Base-by-base conservation (phyloP, 352 stramenopile genomes). In the Aphanomyces astaci region DNA sequence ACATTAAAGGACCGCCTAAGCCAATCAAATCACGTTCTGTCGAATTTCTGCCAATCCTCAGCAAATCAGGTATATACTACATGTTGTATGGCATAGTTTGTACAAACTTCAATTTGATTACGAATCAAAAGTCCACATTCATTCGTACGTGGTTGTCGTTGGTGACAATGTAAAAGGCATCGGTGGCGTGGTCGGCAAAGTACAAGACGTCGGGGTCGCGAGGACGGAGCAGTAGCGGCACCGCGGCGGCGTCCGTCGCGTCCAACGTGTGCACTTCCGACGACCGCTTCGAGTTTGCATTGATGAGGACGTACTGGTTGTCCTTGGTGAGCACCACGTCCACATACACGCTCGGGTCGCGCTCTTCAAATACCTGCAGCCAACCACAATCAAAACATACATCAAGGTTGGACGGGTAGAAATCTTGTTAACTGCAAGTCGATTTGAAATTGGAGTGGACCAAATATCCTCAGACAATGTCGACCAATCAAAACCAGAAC, bases 321-420 rank as follows among this genome's bases (percentile, higher is more conserved):
- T 95, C 88, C 57, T 96, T 96, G 1, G 86, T 94, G 25, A 81
- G 79, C 11, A 84, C 88, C 7, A 95, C 78, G 69, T 96, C 88
- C 60, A 96, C 77, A 56, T 89, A 95, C 27, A 92, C 84, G 4
- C 80, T 80, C n/a, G 79, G 74, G 49, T 95, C 77, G 17, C 76
- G 63, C 63, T 95, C 87, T 39, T 89, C 79, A 45, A 88, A 95
- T 4, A 94, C 76, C 82, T 92, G n/a, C 7, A 62, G 32, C 28
- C 48, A n/a, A n/a, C n/a, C n/a, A n/a, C n/a, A n/a, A n/a, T n/a
- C n/a, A n/a, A n/a, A n/a, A n/a, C 56, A 32, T 25, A 25, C 60
- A 32, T 63, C 45, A 19, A 25, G 36, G 13, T 32, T 17, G 5
- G 24, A 33, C 13, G 27, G 71, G 36, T 4, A 65, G 2, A 48